Evolutionary conservation across 192 early-diverging fungal genomes (phyloP).

Genomic region (Coemansia guatemalensis): DNA sequence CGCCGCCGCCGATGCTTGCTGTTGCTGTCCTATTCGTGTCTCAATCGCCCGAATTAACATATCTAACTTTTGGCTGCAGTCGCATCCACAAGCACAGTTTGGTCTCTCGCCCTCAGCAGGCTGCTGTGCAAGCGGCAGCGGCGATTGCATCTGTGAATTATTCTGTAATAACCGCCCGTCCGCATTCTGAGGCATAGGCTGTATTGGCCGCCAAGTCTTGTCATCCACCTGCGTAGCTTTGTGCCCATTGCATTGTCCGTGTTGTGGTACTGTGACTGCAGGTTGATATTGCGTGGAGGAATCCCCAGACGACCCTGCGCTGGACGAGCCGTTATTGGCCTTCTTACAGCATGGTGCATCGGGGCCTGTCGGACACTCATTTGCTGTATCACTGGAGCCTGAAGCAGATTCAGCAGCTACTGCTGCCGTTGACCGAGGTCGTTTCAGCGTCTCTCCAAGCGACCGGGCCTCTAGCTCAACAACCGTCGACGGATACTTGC

Average conservation of each 20-base stretch:
- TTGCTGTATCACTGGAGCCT: background rate
- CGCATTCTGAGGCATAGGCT: background rate
- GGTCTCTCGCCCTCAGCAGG: constrained; percentile 11
- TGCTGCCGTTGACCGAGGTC: background rate
- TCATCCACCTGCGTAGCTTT: too few relatives aligned
- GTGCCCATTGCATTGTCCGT: too few relatives aligned
- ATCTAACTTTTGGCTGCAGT: constrained; percentile 41
- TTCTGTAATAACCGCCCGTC: background rate
- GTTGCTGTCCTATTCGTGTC: constrained; percentile 31
- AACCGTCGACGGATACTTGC: constrained; percentile 30
- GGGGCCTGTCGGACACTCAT: constrained; percentile 11
- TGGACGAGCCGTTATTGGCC: background rate
- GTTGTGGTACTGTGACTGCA: too few relatives aligned
- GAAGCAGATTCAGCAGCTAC: constrained; percentile 3
- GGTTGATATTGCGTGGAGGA: too few relatives aligned
- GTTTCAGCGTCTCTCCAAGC: constrained; percentile 15
- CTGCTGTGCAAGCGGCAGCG: background rate
- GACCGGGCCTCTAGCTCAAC: constrained; percentile 37
- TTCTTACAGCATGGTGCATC: constrained; percentile 9
- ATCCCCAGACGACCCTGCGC: background rate
- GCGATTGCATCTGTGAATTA: constrained; percentile 1
- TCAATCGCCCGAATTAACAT: constrained; percentile 44
- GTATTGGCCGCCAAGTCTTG: too few relatives aligned
- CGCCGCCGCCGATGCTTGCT: background rate
- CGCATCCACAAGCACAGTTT: constrained; percentile 51